These are phyloP conservation scores for Auricularia auricula-judae DNA, from an alignment of 768 basidiomycete genomes.

Conservation along the genomic window DNA sequence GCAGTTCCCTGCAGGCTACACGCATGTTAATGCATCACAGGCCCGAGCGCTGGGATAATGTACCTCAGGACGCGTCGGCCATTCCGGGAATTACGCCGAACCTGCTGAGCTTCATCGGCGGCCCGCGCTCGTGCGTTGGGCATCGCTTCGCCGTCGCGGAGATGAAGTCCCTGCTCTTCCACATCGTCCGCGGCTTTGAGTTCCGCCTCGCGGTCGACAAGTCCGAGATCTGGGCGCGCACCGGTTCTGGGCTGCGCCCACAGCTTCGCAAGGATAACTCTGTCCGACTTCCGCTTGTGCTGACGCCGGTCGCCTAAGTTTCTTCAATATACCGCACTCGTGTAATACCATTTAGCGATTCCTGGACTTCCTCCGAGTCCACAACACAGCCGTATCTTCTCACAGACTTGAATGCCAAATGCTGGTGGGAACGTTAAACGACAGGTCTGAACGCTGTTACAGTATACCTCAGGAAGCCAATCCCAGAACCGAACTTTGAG, in stretches of 20 bases:
- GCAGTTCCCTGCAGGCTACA: neutral
- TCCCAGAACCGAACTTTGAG: no score
- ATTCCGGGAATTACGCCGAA: neutral
- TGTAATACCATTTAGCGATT: no score
- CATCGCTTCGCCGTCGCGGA: neutral
- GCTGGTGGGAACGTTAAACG: no score
- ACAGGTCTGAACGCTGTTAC: no score
- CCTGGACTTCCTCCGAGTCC: no score
- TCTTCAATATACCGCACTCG: no score
- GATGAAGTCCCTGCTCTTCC: conserved; percentile 5
- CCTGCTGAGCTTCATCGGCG: conserved; percentile 1
- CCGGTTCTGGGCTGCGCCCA: neutral
- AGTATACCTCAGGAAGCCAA: no score
- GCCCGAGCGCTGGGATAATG: neutral
- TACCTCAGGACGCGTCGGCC: neutral
- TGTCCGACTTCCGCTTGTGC: neutral
- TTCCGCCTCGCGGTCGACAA: neutral
- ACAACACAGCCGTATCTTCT: no score
- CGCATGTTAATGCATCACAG: neutral
- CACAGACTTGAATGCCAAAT: no score
- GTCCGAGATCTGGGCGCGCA: neutral
- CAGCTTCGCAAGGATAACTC: neutral
- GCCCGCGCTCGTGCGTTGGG: conserved; percentile 7
- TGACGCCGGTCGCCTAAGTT: neutral
- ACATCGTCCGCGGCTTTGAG: conserved; percentile 4